Conservation (phyloP, 805 yeast genomes). For the Clavispora phyllophila region DNA sequence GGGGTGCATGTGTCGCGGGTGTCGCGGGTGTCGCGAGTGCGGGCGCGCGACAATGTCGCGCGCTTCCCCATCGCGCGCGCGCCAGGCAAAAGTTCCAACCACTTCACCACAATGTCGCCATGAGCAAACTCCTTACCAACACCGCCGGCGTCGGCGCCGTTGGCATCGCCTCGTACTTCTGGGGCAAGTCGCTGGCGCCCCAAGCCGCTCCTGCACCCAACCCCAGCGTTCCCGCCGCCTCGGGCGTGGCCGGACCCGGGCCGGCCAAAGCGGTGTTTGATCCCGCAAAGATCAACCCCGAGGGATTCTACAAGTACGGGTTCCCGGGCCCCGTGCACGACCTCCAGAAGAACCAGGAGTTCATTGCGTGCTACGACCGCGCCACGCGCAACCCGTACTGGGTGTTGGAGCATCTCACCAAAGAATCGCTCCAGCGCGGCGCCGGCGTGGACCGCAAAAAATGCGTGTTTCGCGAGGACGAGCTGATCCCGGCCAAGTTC, state of each 20-base stretch:
- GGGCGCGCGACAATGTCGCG: background rate
- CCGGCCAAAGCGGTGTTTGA: too few species aligned
- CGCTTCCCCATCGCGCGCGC: too few species aligned
- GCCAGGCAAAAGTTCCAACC: slow-evolving; percentile 1
- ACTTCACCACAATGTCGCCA: slow-evolving; percentile 4
- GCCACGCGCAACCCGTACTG: slow-evolving; percentile 80
- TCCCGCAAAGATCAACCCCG: slow-evolving; percentile 54
- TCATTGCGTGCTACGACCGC: slow-evolving; percentile 81
- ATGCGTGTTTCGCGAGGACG: slow-evolving; percentile 85
- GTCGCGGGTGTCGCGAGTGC: too few species aligned
- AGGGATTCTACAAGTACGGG: slow-evolving; percentile 83
- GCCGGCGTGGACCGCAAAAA: slow-evolving; percentile 69
- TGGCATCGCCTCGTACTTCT: slow-evolving; percentile 37
- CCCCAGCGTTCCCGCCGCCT: background rate
- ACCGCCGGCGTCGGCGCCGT: slow-evolving; percentile 34
- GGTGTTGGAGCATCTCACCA: slow-evolving; percentile 86
- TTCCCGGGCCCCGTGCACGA: slow-evolving; percentile 96
- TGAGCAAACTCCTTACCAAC: slow-evolving; percentile 26
- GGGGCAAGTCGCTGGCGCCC: slow-evolving; percentile 30
- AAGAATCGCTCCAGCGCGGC: slow-evolving; percentile 51
- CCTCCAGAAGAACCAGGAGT: slow-evolving; percentile 65
- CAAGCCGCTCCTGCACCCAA: background rate
- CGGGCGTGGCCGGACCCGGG: too few species aligned
- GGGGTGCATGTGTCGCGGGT: background rate
- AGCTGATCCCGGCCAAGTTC: slow-evolving; percentile 66